Evolutionary conservation across 768 basidiomycete genomes (phyloP), one percentile per base, ranked within the genome.

Genomic region (Krasilnikovozyma curviuscula): DNA sequence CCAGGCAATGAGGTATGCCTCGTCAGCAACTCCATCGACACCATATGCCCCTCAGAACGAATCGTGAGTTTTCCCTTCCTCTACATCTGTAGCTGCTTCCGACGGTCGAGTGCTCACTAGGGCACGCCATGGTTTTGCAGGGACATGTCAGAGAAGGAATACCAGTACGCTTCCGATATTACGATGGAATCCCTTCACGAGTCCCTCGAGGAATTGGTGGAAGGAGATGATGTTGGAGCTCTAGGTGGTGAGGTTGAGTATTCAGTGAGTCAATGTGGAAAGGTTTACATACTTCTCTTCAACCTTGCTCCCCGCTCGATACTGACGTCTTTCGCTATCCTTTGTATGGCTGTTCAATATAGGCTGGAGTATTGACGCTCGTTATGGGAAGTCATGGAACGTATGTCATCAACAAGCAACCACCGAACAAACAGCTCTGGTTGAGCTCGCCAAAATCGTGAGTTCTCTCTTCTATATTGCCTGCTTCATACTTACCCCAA

Each of bases 371-470:
- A 27, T 63, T 93, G 29, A 93, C 86, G 1, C 73, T 91, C 37
- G 70, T 69, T 41, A 69, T 89, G 14, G 85, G 78, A 27, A 33
- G 67, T 4, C 52, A 77, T 47, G 85, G 84, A 13, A 91, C 82
- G 10, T 93, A 91, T 66, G 88, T 91, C 25, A 79, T 93, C 66
- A 93, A 93, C 66, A 93, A 91, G 69, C 88, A 93, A 61, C 88
- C 88, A 10, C 88, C 88, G 6, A 93, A 93, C 62, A 85, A 85
- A 67, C 88, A 93, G 61, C 91, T 93, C 56, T 93, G 88, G 88
- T 70, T 93, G 18, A 88, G 84, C 4, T 85, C 82, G 8, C 88
- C 88, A 0, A 62, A 75, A 55, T 84, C 83, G 86, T 85, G 49
- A 44, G 39, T 41, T 35, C 33, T 31, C 29, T 32, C 24, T 49